Base-by-base conservation (phyloP, 2,329 filamentous ascomycete species). In the Neophaeococcomyces mojaviensis region DNA sequence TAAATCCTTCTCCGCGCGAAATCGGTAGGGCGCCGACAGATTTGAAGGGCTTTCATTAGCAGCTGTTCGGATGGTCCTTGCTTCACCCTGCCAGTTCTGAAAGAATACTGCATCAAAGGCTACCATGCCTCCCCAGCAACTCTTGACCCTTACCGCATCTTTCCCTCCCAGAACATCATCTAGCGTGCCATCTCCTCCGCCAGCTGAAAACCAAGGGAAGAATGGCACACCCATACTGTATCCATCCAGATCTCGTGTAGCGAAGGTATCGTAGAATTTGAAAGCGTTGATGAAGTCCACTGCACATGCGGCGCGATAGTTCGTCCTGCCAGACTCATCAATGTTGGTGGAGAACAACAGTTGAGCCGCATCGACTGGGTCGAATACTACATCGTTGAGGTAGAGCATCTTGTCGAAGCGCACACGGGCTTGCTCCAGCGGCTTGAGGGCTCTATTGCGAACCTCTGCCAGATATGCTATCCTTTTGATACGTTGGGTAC, bases 51-150 rank as follows among this genome's bases (percentile, higher is more conserved):
- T 47, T 35, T 53, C 50, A 28, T 48, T 50, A 4, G 42, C 51
- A 26, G 52, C 50, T 13, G 50, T 55, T 13, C 49, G 31, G n/a
- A 44, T 16, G 7, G 44, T 43, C 5, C 34, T 20, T 10, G 18
- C 32, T 26, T 39, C 20, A 22, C 44, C 39, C 7, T 45, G 45
- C 32, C 42, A 41, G 26, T 50, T 49, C 52, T 72, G 69, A 54
- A 72, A 70, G 40, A 66, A 70, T 30, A 56, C 61, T 8, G 68
- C 69, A 51, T 72, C 68, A 50, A 72, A 72, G 13, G 69, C 68
- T 19, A 71, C 81, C 77, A 88, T 87, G 18, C 85, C 85, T 43
- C 83, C 82, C 85, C 84, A 88, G 64, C 85, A 88, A 52, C 80
- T 81, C 55, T 75, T 77, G 1, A 88, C 84, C 7, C 79, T 74